Base-by-base conservation (phyloP, 2,329 filamentous ascomycete genomes). In the Arthrinium puccinioides region DNA sequence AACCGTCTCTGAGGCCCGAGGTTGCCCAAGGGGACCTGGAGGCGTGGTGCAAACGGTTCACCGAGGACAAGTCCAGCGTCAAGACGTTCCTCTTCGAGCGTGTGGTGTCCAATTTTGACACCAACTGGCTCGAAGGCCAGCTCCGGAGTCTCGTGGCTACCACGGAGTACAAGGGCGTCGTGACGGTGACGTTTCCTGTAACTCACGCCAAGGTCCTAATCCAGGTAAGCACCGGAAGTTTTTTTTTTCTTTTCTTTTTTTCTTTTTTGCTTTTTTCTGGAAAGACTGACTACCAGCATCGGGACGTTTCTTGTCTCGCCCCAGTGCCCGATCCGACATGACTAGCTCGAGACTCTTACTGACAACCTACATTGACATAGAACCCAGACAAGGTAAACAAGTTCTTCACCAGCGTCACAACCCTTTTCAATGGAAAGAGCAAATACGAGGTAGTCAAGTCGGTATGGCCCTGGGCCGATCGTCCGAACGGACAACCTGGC, bases 371-470 rank as follows among this genome's bases (percentile, higher is more conserved):
- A n/a, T n/a, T n/a, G n/a, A n/a, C n/a, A n/a, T n/a, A n/a, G 47
- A 69, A 59, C 40, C 69, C 70, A 3, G 69, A 75, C 51, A 68
- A 62, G 46, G 62, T 72, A 40, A 72, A 74, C 48, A 66, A 67
- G 37, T 72, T 77, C 53, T 67, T 76, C 46, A 72, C 69, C 10
- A 68, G 61, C 18, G 60, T 78, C 19, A 63, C 67, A 3, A 63
- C 66, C 18, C 53, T 76, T 2, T 75, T 77, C 45, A 60, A 62
- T 1, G 70, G 71, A 4, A 71, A 67, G 51, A 67, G 65, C 50
- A 69, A 64, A 43, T 77, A 76, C 44, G 72, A 76, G 51, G 69
- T 74, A 3, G 62, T 73, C 33, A 72, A 74, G 50, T 62, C 66
- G 1, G 64, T 77, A 2, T 78, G 74, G 73, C 74, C 72, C 4